Conservation (phyloP, 768 basidiomycete genomes). For the Lactarius quietus region DNA sequence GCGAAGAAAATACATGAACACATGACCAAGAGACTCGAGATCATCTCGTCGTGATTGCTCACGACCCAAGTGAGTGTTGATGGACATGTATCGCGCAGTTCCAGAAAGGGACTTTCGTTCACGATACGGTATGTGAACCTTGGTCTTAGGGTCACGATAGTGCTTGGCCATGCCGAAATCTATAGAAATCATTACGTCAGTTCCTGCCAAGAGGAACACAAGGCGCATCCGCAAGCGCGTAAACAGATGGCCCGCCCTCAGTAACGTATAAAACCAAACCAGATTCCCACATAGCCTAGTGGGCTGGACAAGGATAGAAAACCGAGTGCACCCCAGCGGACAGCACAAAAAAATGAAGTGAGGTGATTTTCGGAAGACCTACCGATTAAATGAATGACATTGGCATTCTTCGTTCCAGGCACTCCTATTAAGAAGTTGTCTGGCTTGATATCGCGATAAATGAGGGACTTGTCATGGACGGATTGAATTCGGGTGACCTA, state of each 20-base stretch:
- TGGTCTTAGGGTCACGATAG: constrained; percentile 97
- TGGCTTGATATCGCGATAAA: constrained; percentile 98
- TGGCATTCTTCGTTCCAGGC: constrained; percentile 85
- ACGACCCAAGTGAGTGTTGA: constrained; percentile 97
- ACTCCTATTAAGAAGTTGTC: constrained; percentile 99
- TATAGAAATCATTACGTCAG: constrained; percentile 33
- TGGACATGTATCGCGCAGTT: constrained; percentile 98
- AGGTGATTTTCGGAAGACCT: constrained; percentile 31
- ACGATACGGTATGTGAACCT: constrained; percentile 97
- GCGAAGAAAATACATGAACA: constrained; percentile 98
- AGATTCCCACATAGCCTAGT: neutral
- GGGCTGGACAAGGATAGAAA: neutral
- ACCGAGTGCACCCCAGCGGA: neutral
- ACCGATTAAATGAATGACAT: constrained; percentile 86
- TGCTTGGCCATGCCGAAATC: constrained; percentile 99
- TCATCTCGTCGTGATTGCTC: constrained; percentile 95
- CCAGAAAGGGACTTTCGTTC: constrained; percentile 96
- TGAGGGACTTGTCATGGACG: constrained; percentile 97
- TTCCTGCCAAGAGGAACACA: neutral
- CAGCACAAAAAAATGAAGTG: neutral
- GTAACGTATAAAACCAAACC: neutral
- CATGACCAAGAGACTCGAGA: constrained; percentile 94
- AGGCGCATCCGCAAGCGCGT: constrained; percentile 1
- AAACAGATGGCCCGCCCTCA: neutral
- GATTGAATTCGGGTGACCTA: constrained; percentile 96